Conservation (phyloP, 2,329 filamentous ascomycete species). For the Magnaporthiopsis rhizophila region DNA sequence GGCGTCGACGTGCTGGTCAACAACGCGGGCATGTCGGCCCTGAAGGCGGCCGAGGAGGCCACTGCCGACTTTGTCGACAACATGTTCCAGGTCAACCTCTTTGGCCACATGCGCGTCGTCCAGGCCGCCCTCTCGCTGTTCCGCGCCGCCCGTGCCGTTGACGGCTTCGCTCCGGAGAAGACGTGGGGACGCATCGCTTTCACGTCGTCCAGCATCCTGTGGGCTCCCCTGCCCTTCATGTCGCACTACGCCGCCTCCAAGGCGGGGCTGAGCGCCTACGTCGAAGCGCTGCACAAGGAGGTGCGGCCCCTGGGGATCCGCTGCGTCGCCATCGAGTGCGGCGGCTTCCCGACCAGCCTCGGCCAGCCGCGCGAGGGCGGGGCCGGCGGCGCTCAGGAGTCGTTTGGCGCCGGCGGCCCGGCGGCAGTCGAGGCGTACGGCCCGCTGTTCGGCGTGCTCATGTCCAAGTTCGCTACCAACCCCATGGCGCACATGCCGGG, state of each 20-base stretch:
- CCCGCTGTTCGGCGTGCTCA: conserved; percentile 14
- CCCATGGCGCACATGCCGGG: conserved; percentile 19
- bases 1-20: conserved; percentile 17
- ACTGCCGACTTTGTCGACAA: conserved; percentile 7
- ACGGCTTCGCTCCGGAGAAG: conserved; percentile 6
- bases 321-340: conserved; percentile 24
- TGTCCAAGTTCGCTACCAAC: conserved; percentile 16
- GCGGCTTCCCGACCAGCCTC: conserved; percentile 22
- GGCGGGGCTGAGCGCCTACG: conserved; percentile 19
- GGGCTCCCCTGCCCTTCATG: conserved; percentile 22
- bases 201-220: conserved; percentile 20
- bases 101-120: conserved; percentile 15
- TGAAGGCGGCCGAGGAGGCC: conserved; percentile 12
- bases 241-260: conserved; percentile 24
- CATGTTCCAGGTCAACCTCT: conserved; percentile 15
- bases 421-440: conserved; percentile 12
- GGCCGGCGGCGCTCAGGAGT: conserved; percentile 6
- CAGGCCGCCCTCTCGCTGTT: conserved; percentile 16
- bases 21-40: conserved; percentile 13
- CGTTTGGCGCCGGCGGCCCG: conserved; percentile 9
- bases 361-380: conserved; percentile 17
- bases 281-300: conserved; percentile 23
- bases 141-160: conserved; percentile 5
- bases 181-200: conserved; percentile 17
- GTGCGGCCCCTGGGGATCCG: conserved; percentile 18